Evolutionary conservation across 352 stramenopile genomes (phyloP).

Genomic region (Phytophthora fragariaefolia): DNA sequence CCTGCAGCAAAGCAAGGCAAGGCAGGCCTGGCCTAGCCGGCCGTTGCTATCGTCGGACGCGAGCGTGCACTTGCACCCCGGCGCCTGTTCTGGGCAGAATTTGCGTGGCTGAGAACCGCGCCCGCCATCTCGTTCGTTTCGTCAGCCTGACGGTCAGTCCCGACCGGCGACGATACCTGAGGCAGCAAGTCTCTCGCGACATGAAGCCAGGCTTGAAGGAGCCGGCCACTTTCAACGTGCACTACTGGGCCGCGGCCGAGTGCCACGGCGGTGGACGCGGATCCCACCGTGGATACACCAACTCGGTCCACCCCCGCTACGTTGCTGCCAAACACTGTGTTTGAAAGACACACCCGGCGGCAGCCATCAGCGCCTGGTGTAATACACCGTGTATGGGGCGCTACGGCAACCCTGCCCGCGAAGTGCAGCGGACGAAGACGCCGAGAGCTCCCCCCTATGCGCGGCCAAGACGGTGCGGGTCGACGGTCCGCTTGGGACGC

Average conservation of each 20-base stretch:
- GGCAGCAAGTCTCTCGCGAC: conserved; percentile 29
- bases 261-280: conserved; percentile 9
- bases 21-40: too few species aligned
- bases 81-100: too few species aligned
- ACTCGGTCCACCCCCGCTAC: conserved; percentile 17
- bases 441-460: not conserved
- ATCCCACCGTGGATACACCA: conserved; percentile 22
- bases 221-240: conserved; percentile 19
- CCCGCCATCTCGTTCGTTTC: not conserved
- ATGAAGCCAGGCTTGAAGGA: conserved; percentile 30
- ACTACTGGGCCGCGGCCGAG: not conserved
- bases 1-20: too few species aligned
- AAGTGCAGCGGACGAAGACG: conserved; percentile 6
- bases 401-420: not conserved
- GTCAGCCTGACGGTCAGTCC: not conserved
- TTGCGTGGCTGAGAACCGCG: not conserved
- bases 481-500: not conserved
- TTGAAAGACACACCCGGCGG: too few species aligned
- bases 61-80: too few species aligned
- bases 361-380: not conserved
- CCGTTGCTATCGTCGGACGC: too few species aligned
- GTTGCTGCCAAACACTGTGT: too few species aligned
- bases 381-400: too few species aligned
- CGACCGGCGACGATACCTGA: not conserved
- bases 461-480: not conserved